A percentile compares a stretch with the other conserved stretches of the same genome.
Evolutionary conservation across 495 filamentous ascomycete species (phyloP).

Genomic region (Penicillium samsonianum): DNA sequence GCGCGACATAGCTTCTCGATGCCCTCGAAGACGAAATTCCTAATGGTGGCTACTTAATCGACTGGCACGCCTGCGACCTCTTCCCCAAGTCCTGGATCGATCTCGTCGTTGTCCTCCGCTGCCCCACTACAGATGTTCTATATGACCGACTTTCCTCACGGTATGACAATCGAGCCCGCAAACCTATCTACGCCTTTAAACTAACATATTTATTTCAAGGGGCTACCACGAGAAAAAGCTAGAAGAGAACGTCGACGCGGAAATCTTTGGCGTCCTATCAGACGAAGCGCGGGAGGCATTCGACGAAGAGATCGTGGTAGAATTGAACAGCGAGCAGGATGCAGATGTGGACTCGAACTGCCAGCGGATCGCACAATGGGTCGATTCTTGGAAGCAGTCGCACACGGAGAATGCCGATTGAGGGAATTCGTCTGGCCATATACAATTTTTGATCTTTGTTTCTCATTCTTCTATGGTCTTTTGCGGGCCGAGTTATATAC

Average conservation of each 20-base stretch:
- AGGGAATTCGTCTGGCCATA: constrained; percentile 7
- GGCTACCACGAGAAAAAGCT: constrained; percentile 83
- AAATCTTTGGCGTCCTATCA: constrained; percentile 94
- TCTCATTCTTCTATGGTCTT: constrained; percentile 13
- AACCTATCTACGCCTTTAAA: neutral
- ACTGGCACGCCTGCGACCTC: constrained; percentile 97
- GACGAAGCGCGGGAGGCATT: constrained; percentile 89
- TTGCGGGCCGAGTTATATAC: constrained; percentile 18
- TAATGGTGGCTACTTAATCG: constrained; percentile 84
- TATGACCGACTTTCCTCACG: constrained; percentile 81
- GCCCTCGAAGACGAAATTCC: constrained; percentile 80
- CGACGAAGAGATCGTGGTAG: constrained; percentile 85
- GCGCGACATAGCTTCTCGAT: constrained; percentile 68
- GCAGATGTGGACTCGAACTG: constrained; percentile 88
- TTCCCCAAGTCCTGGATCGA: constrained; percentile 95
- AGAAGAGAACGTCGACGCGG: constrained; percentile 93
- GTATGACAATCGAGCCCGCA: constrained; percentile 37
- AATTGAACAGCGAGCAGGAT: constrained; percentile 76
- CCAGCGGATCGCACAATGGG: constrained; percentile 78
- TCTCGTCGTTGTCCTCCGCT: constrained; percentile 87
- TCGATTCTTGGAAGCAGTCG: constrained; percentile 76
- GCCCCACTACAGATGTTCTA: constrained; percentile 66
- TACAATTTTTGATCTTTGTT: constrained; percentile 5
- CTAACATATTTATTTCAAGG: constrained; percentile 36
- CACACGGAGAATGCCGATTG: constrained; percentile 31